These are phyloP conservation scores for Candida easanensis DNA, from an alignment of 805 yeast genomes.

Conservation along the genomic window DNA sequence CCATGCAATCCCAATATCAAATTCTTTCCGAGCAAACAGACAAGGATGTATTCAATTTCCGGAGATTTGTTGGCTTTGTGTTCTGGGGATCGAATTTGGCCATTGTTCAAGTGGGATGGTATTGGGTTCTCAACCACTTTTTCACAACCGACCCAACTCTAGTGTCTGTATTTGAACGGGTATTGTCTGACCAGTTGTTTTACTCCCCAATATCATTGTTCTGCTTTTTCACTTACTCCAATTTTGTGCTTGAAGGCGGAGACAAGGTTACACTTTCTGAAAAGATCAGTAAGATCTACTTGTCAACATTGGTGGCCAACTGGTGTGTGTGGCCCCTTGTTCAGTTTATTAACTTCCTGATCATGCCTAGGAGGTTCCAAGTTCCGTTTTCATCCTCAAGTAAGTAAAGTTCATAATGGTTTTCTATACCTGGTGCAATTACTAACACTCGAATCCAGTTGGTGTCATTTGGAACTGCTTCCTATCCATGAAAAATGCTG, in stretches of 20 bases:
- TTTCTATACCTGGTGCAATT: background rate
- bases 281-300: slow-evolving; percentile 64
- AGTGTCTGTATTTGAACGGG: slow-evolving; percentile 82
- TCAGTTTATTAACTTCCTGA: slow-evolving; percentile 69
- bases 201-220: slow-evolving; percentile 85
- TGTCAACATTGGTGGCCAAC: slow-evolving; percentile 64
- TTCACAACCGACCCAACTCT: slow-evolving; percentile 81
- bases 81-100: slow-evolving; percentile 86
- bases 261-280: slow-evolving; percentile 57
- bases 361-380: slow-evolving; percentile 71
- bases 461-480: slow-evolving; percentile 96
- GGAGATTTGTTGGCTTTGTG: slow-evolving; percentile 74
- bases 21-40: slow-evolving; percentile 30
- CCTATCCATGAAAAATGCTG: slow-evolving; percentile 74
- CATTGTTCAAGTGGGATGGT: slow-evolving; percentile 87
- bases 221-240: slow-evolving; percentile 80
- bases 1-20: slow-evolving; percentile 25
- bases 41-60: slow-evolving; percentile 50
- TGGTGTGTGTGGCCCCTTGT: slow-evolving; percentile 82
- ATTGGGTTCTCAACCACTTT: slow-evolving; percentile 69
- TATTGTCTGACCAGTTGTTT: slow-evolving; percentile 82
- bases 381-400: slow-evolving; percentile 85
- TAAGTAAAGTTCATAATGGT: slow-evolving; percentile 34
- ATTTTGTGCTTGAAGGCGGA: slow-evolving; percentile 76
- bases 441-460: slow-evolving; percentile 31